Percentiles rank a stretch among this genome's conserved stretches.
Evolutionary conservation across 2,329 filamentous ascomycete species (phyloP).

Genomic region (Exophiala mesophila): DNA sequence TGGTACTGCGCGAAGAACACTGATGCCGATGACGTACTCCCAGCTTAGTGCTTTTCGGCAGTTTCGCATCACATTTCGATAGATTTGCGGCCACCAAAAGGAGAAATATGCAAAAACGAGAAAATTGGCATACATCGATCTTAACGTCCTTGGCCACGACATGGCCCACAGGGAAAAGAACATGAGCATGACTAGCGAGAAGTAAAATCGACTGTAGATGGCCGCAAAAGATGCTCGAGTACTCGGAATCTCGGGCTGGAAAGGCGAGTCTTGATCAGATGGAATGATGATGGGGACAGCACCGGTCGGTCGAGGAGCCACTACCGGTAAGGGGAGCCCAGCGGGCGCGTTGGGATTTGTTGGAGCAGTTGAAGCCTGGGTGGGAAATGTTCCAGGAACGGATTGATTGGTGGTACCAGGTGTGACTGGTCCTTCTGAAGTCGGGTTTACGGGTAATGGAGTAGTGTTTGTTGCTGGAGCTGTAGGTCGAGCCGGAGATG

Average conservation of each 20-base stretch:
- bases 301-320: slow-evolving; percentile 41
- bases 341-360: slow-evolving; percentile 10
- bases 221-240: slow-evolving; percentile 49
- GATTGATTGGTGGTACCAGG: not conserved
- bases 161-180: slow-evolving; percentile 57
- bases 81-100: slow-evolving; percentile 88
- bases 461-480: not conserved
- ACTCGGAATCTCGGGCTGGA: slow-evolving; percentile 29
- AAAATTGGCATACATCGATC: slow-evolving; percentile 54
- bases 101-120: slow-evolving; percentile 75
- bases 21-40: slow-evolving; percentile 85
- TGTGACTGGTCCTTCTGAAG: not conserved
- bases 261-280: slow-evolving; percentile 50
- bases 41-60: slow-evolving; percentile 86
- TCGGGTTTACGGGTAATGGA: not conserved
- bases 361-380: slow-evolving; percentile 3
- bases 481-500: slow-evolving; percentile 3
- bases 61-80: slow-evolving; percentile 83
- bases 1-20: slow-evolving; percentile 69
- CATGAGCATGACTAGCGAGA: slow-evolving; percentile 53
- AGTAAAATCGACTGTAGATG: slow-evolving; percentile 59
- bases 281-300: slow-evolving; percentile 55
- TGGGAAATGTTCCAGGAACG: not conserved
- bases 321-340: slow-evolving; percentile 48
- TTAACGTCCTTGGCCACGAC: slow-evolving; percentile 50